Evolutionary conservation across 345 rosid genomes (phyloP).

Genomic region (Syzygium aromaticum): DNA sequence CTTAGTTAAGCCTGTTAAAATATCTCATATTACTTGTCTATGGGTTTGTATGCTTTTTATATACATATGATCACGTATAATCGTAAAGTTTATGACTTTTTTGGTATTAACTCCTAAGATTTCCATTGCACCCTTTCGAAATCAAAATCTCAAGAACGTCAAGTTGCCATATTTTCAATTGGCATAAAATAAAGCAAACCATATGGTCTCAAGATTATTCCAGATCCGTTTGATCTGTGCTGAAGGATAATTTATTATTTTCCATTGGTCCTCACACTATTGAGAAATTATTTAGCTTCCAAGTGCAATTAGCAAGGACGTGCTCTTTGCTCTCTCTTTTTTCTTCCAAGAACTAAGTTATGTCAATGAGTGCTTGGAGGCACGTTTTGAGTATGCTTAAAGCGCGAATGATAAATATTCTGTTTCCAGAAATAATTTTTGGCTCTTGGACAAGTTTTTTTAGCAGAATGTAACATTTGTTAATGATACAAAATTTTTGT

Average conservation of each 20-base stretch:
- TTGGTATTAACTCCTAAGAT: neutral
- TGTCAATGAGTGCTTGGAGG: too few relatives aligned
- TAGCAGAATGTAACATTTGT: too few relatives aligned
- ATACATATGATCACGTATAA: neutral
- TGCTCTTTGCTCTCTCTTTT: too few relatives aligned
- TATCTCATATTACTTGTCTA: neutral
- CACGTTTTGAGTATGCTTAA: too few relatives aligned
- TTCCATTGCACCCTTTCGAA: neutral
- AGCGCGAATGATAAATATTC: too few relatives aligned
- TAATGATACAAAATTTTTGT: too few relatives aligned
- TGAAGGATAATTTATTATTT: neutral
- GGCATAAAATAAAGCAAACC: neutral
- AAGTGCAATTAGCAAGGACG: too few relatives aligned
- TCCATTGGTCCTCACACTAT: too few relatives aligned
- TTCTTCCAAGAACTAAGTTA: too few relatives aligned
- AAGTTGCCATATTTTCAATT: neutral
- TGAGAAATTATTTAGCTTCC: too few relatives aligned
- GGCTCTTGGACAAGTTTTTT: too few relatives aligned
- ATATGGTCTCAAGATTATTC: neutral
- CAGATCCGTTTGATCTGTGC: neutral
- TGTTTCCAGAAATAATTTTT: too few relatives aligned
- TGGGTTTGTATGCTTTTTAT: neutral
- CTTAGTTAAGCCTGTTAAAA: accelerated
- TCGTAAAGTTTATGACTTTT: neutral
- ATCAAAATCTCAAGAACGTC: neutral